Evolutionary conservation across 2,329 filamentous ascomycete genomes (phyloP), one percentile per base, ranked within the genome.

Genomic region (Aureobasidium vineae): DNA sequence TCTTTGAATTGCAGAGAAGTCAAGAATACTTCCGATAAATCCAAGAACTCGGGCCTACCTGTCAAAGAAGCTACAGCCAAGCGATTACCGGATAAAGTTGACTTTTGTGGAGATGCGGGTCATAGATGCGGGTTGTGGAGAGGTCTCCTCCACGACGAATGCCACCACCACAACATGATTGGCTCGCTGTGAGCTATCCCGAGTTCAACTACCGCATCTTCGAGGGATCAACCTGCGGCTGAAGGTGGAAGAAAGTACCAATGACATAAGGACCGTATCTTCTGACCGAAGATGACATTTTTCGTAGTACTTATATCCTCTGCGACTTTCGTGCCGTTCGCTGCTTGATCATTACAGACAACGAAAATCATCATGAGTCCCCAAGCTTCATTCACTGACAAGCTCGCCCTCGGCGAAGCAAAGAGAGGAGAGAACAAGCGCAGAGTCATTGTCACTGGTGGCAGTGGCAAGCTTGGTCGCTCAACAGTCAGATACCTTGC

Each of bases 381-480:
- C 28, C 31, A 23, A 60, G 36, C 63, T 26, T 70, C 69, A n/a
- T 71, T 71, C 50, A 71, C 70, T 21, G 67, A 70, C 60, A 66
- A 71, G 66, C 69, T 71, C 66, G 70, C 67, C 13, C 63, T 71
- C 5, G 70, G 70, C 66, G 70, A 71, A 65, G 68, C 66, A 15
- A 69, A 70, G 60, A 69, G 70, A 26, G 70, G 68, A 33, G 52
- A 63, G 21, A 61, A 65, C 41, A 64, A 68, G 52, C 68, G 63
- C 45, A 70, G 70, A 57, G 69, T 70, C 45, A 67, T 71, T 13
- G 70, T 71, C 33, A 71, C 70, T 23, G 70, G 70, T n/a, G 70
- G 70, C 16, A 69, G 67, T 33, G 70, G 70, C 63, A 71, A 71
- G 63, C 70, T 71, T 31, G 70, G 70, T 45, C 69, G 70, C 28